Percentiles rank a stretch among this genome's conserved stretches.
phyloP scores from a whole-genome alignment of 2,329 filamentous ascomycete species.

The Aspergillus costaricaensis region DNA sequence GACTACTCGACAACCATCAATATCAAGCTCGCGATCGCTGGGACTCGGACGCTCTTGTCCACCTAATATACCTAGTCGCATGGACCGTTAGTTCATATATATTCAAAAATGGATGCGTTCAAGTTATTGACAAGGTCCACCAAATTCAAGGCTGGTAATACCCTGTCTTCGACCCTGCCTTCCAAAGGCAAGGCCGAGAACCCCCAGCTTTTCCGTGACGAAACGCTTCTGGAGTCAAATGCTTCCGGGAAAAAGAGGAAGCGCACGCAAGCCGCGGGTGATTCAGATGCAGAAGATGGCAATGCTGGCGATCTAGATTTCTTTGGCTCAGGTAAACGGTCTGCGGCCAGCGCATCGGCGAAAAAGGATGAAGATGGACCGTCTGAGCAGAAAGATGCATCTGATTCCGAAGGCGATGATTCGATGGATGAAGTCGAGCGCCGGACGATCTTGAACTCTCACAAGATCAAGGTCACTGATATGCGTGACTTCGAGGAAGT shows the following conservation, averaged over 20 bases:
- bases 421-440: constrained; percentile 69
- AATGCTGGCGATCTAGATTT: constrained; percentile 37
- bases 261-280: constrained; percentile 27
- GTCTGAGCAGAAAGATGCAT: constrained; percentile 25
- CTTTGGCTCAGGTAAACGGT: constrained; percentile 36
- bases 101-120: constrained; percentile 46
- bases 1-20: constrained; percentile 15
- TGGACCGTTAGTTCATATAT: constrained; percentile 5
- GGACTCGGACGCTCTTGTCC: not conserved
- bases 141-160: constrained; percentile 38
- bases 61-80: constrained; percentile 2
- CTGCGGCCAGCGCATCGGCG: constrained; percentile 22
- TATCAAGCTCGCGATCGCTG: not conserved
- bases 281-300: constrained; percentile 16
- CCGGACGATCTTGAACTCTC: constrained; percentile 71
- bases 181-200: constrained; percentile 44
- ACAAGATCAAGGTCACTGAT: constrained; percentile 81
- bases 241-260: constrained; percentile 39
- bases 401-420: constrained; percentile 28
- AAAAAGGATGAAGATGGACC: constrained; percentile 20
- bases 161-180: constrained; percentile 35
- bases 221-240: constrained; percentile 30
- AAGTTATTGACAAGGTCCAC: constrained; percentile 48
- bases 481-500: constrained; percentile 57
- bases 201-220: constrained; percentile 41